phyloP scores from a whole-genome alignment of 2,329 filamentous ascomycete genomes.

The Stromatinia cepivora region DNA sequence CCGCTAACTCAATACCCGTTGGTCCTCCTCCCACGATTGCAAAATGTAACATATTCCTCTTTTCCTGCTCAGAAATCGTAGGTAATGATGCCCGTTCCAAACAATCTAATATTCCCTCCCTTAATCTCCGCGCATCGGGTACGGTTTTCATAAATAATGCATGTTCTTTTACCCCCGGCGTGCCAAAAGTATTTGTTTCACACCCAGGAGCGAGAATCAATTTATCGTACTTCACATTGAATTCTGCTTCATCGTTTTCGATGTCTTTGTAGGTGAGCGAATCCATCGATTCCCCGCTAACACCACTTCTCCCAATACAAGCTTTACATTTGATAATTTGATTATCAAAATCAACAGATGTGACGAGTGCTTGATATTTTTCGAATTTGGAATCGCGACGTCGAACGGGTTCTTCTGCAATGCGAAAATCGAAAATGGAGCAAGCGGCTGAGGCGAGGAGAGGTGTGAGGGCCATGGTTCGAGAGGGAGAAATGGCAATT shows the following conservation, averaged over 20 bases:
- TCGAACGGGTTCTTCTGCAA: slow-evolving; percentile 46
- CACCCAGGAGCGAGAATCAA: slow-evolving; percentile 47
- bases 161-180: slow-evolving; percentile 31
- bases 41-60: slow-evolving; percentile 65
- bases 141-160: slow-evolving; percentile 36
- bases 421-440: slow-evolving; percentile 47
- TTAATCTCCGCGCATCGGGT: slow-evolving; percentile 30
- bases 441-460: slow-evolving; percentile 48
- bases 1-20: slow-evolving; percentile 52
- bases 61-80: slow-evolving; percentile 54
- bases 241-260: slow-evolving; percentile 30
- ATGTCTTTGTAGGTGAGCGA: not conserved
- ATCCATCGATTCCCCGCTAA: not conserved
- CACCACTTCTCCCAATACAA: slow-evolving; percentile 13
- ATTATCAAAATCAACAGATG: slow-evolving; percentile 42
- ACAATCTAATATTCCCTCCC: slow-evolving; percentile 41
- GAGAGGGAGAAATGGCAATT: slow-evolving; percentile 45
- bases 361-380: slow-evolving; percentile 18
- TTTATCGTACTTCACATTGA: slow-evolving; percentile 45
- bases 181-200: slow-evolving; percentile 35
- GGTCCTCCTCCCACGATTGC: slow-evolving; percentile 71
- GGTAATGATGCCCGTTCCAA: slow-evolving; percentile 67
- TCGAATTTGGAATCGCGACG: slow-evolving; percentile 2
- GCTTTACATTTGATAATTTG: slow-evolving; percentile 41
- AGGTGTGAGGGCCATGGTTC: slow-evolving; percentile 48